A percentile compares a stretch with the other conserved stretches of the same genome.
phyloP scores from a whole-genome alignment of 805 yeast species.

The Nadsonia fulvescens region DNA sequence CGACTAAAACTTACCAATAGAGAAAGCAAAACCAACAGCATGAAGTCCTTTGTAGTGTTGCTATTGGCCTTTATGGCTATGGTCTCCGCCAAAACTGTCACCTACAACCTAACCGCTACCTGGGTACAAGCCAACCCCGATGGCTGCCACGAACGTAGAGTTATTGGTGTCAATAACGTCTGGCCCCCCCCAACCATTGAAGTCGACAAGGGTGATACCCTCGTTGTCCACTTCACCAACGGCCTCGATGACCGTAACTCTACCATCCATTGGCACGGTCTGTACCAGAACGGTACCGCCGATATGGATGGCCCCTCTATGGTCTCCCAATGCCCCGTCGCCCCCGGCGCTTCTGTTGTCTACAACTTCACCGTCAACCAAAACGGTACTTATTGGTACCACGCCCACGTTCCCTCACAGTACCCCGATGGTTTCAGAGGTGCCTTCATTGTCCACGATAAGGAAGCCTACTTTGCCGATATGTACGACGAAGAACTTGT shows the following conservation, averaged over 20 bases:
- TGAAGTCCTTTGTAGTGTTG: too few species aligned
- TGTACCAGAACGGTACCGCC: conserved; percentile 55
- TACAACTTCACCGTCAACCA: conserved; percentile 80
- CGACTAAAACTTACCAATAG: too few species aligned
- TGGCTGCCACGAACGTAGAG: conserved; percentile 28
- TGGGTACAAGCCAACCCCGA: conserved; percentile 30
- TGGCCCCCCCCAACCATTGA: conserved; percentile 73
- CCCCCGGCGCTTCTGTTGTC: conserved; percentile 48
- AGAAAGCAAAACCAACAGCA: too few species aligned
- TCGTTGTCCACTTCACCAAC: conserved; percentile 53
- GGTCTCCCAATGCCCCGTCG: conserved; percentile 77
- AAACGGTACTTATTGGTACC: conserved; percentile 92
- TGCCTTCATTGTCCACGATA: conserved; percentile 50
- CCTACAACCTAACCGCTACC: conserved; percentile 20
- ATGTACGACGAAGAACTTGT: conserved; percentile 66
- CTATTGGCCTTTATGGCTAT: too few species aligned
- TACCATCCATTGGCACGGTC: conserved; percentile 78
- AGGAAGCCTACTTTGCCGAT: conserved; percentile 28
- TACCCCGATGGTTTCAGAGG: conserved; percentile 65
- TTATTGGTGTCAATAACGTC: conserved; percentile 43
- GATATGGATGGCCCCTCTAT: conserved; percentile 83
- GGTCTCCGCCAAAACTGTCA: conserved; percentile 12
- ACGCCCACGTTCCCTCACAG: conserved; percentile 75
- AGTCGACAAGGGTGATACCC: conserved; percentile 60
- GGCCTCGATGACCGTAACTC: conserved; percentile 52